Evolutionary conservation across 2,329 filamentous ascomycete species (phyloP).

Genomic region (Claviceps paspali): DNA sequence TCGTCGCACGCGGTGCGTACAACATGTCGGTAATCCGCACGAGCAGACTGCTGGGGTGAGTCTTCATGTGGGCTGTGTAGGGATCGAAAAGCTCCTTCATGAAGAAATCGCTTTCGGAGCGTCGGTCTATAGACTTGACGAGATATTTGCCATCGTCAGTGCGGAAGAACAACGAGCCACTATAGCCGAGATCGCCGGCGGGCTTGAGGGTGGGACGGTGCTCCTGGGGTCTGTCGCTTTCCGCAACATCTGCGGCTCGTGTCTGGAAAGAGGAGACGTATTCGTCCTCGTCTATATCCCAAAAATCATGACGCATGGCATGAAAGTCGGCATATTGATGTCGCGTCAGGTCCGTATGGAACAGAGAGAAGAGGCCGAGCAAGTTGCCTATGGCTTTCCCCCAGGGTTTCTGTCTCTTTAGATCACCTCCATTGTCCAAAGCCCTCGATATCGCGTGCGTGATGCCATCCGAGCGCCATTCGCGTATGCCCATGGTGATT

Average conservation of each 20-base stretch:
- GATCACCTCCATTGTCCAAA: neutral
- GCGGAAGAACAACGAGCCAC: constrained; percentile 60
- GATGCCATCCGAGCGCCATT: constrained; percentile 1
- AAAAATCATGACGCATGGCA: constrained; percentile 3
- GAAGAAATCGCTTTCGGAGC: constrained; percentile 59
- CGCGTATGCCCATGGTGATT: neutral
- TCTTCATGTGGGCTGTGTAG: constrained; percentile 49
- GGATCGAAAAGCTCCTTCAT: constrained; percentile 47
- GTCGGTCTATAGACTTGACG: constrained; percentile 54
- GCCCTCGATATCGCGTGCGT: constrained; percentile 1
- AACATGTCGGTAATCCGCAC: constrained; percentile 60
- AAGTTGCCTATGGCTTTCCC: neutral
- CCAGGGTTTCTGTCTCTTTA: neutral
- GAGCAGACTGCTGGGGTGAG: constrained; percentile 44
- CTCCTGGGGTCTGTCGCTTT: constrained; percentile 10
- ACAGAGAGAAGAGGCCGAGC: neutral
- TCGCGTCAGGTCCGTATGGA: constrained; percentile 1
- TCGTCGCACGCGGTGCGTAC: constrained; percentile 34
- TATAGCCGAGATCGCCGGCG: constrained; percentile 57
- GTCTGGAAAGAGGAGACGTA: constrained; percentile 1
- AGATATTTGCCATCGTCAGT: constrained; percentile 52
- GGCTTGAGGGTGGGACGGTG: constrained; percentile 20
- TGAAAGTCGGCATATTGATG: constrained; percentile 2
- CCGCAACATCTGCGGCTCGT: neutral
- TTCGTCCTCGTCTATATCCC: constrained; percentile 3